phyloP scores from a whole-genome alignment of 352 stramenopile species.

The Globisporangium nunn region DNA sequence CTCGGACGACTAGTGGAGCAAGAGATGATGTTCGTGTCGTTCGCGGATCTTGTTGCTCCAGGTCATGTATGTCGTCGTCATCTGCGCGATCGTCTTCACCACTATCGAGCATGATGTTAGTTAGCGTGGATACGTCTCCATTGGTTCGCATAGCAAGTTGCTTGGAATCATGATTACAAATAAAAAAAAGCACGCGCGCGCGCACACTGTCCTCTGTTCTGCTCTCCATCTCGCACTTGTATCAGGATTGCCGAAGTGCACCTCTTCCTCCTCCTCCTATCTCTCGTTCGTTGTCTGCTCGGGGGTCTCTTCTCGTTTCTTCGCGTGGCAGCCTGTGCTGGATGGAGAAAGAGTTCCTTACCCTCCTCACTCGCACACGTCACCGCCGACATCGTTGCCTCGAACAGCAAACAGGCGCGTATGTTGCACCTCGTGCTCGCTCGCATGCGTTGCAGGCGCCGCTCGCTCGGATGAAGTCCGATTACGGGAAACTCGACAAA shows the following conservation, averaged over 20 bases:
- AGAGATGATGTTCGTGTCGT: neutral
- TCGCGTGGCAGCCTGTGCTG: slow-evolving; percentile 1
- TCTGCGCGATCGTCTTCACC: neutral
- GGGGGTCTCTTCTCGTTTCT: neutral
- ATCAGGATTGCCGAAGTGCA: slow-evolving; percentile 10
- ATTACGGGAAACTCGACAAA: neutral
- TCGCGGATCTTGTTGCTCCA: too few species aligned
- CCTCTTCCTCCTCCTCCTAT: slow-evolving; percentile 9
- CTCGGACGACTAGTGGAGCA: slow-evolving; percentile 42
- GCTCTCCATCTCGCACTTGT: slow-evolving; percentile 23
- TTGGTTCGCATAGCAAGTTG: neutral
- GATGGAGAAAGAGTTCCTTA: neutral
- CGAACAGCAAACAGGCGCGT: neutral
- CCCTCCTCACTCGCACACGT: neutral
- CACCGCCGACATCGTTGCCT: neutral
- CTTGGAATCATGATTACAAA: slow-evolving; percentile 25
- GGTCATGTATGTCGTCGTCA: neutral
- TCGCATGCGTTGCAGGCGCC: too few species aligned
- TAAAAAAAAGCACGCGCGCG: slow-evolving; percentile 21
- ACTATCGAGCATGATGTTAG: too few species aligned
- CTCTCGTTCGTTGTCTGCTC: neutral
- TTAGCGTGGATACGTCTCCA: too few species aligned
- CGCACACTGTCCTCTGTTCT: slow-evolving; percentile 3
- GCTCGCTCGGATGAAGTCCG: neutral
- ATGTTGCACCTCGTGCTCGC: too few species aligned